These are phyloP conservation scores for Venturia effusa DNA, from an alignment of 2,329 filamentous ascomycete genomes.

Conservation along the genomic window DNA sequence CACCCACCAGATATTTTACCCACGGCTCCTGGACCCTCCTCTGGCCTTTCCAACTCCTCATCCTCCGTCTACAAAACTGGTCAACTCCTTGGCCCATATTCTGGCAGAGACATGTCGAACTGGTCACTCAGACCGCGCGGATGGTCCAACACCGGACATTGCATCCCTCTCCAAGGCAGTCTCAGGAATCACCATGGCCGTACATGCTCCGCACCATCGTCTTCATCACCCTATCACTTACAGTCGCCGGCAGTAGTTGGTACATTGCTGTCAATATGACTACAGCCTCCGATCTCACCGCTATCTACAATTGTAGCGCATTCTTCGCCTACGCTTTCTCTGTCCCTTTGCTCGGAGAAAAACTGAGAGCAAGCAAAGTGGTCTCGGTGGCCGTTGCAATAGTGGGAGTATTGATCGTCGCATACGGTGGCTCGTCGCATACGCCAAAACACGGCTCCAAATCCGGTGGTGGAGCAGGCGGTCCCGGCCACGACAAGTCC, in stretches of 20 bases:
- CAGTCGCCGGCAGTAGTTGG: constrained; percentile 86
- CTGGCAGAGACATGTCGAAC: constrained; percentile 62
- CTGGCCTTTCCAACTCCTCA: constrained; percentile 73
- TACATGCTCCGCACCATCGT: constrained; percentile 75
- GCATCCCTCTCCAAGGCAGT: constrained; percentile 43
- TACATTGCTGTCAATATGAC: constrained; percentile 92
- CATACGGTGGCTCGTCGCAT: constrained; percentile 65
- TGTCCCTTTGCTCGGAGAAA: constrained; percentile 79
- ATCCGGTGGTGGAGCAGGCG: constrained; percentile 43
- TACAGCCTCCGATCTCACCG: constrained; percentile 84
- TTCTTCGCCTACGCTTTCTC: constrained; percentile 98
- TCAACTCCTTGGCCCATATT: constrained; percentile 72
- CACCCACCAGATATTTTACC: constrained; percentile 57
- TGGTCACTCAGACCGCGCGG: constrained; percentile 56
- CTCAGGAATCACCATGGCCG: constrained; percentile 44
- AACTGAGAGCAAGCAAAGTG: constrained; percentile 72
- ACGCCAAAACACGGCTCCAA: constrained; percentile 42
- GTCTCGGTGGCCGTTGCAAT: constrained; percentile 81
- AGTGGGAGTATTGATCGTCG: constrained; percentile 81
- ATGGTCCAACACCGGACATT: constrained; percentile 80
- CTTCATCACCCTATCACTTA: constrained; percentile 74
- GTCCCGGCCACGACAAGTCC: constrained; percentile 41
- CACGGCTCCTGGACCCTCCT: constrained; percentile 88
- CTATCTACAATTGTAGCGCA: constrained; percentile 98
- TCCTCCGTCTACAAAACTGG: constrained; percentile 70